Base-by-base conservation (phyloP, 305 asterid genomes). In the Salvia sclarea region DNA sequence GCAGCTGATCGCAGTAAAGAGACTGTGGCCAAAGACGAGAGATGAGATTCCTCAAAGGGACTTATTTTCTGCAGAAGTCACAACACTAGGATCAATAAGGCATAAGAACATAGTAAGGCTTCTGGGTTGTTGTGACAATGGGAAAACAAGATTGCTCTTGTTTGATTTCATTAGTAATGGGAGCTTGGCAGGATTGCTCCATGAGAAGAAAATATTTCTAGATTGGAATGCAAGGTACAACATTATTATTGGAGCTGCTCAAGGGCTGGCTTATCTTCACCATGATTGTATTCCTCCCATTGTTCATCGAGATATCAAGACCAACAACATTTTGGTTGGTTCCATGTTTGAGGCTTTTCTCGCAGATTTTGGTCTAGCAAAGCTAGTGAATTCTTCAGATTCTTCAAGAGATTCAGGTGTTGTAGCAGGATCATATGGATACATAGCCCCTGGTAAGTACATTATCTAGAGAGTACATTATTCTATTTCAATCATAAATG, bases 331-430 rank as follows among this genome's bases (percentile, higher is more conserved):
- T 50, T 72, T 88, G 76, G 81, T 88, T 10, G 88, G 91, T 55
- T 80, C 90, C 10, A 79, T 66, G 18, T 86, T 78, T 38, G 92
- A 88, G 80, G 84, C 89, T 64, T 82, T 81, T 66, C 86, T 88
- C 2, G 95, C 95, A 43, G 95, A 88, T 79, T 88, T 88, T 67
- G 95, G 95, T 37, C 86, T 86, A 11, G 95, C 95, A 58, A 86
- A 83, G 86, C 79, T 81, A 2, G 61, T 81, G 38, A 79, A 72
- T 80, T 81, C 87, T 48, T 38, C 87, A 57, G 85, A 78, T 55
- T 68, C 77, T 66, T 72, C 87, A 71, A 81, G 76, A 65, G 74
- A 64, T 63, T 77, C 90, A 58, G 68, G 74, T 67, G 69, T 76
- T 33, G 79, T 86, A 24, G 90, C 92, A 48, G 95, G 92, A 64